These are phyloP conservation scores for Melampsora larici-populina DNA, from an alignment of 1,284 basidiomycete species.

Conservation along the genomic window DNA sequence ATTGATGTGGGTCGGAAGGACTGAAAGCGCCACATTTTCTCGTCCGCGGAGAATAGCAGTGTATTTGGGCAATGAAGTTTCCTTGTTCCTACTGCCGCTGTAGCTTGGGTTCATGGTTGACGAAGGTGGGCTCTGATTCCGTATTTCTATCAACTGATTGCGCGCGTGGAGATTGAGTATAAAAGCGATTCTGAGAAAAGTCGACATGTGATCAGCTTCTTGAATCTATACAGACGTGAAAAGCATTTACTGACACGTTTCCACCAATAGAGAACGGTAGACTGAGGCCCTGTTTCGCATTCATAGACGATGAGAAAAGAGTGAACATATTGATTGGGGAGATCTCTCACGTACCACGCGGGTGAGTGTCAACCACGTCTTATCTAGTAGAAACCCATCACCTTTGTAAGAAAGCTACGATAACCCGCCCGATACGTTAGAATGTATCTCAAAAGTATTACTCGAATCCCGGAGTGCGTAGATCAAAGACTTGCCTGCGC, in stretches of 20 bases:
- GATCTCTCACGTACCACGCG: background rate
- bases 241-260: background rate
- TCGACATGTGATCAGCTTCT: too few relatives aligned
- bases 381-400: background rate
- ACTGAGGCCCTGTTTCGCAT: background rate
- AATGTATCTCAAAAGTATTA: background rate
- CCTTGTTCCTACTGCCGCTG: too few relatives aligned
- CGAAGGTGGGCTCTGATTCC: too few relatives aligned
- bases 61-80: too few relatives aligned
- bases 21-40: too few relatives aligned
- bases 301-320: background rate
- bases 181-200: too few relatives aligned
- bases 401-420: slow-evolving; percentile 1
- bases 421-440: background rate
- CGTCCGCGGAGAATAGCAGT: too few relatives aligned
- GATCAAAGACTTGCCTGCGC: background rate
- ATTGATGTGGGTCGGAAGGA: too few relatives aligned
- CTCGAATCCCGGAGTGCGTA: background rate
- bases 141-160: too few relatives aligned
- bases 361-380: background rate
- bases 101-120: too few relatives aligned
- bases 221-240: too few relatives aligned
- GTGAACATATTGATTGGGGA: background rate
- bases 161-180: too few relatives aligned
- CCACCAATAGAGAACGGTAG: background rate